Percentiles rank a stretch among this genome's conserved stretches.
phyloP scores from a whole-genome alignment of 176 grass and related monocot species.

The Triticum urartu region DNA sequence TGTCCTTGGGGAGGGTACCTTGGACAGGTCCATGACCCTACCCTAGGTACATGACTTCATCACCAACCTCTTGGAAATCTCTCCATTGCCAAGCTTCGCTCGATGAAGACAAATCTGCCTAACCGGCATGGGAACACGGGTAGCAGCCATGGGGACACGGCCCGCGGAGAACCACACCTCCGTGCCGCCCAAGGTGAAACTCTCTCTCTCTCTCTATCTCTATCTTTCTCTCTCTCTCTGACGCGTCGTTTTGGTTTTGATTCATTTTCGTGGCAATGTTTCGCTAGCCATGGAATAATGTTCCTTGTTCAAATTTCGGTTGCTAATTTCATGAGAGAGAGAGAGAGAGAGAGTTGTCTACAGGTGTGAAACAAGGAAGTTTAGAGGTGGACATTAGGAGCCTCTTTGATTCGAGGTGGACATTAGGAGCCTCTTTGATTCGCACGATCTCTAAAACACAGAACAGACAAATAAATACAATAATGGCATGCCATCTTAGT shows the following conservation, averaged over 20 bases:
- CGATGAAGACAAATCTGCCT: background rate
- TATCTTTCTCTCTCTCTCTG: no score
- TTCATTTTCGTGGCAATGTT: no score
- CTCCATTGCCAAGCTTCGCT: background rate
- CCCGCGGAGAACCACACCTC: background rate
- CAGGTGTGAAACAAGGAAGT: background rate
- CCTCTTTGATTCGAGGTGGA: background rate
- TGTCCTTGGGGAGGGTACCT: no score
- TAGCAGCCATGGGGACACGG: background rate
- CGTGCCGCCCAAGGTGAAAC: background rate
- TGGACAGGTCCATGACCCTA: no score
- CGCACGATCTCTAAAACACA: background rate
- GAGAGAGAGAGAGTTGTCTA: no score
- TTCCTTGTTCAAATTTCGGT: no score
- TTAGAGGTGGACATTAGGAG: background rate
- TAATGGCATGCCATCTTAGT: no score
- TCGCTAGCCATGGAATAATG: no score
- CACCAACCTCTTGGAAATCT: background rate
- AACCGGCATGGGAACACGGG: background rate
- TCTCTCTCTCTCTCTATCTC: no score
- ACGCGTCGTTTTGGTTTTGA: no score
- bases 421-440: background rate
- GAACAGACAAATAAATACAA: background rate
- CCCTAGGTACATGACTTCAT: no score
- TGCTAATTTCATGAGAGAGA: no score